Base-by-base conservation (phyloP, 441 rosid species). In the Erodium trifolium region DNA sequence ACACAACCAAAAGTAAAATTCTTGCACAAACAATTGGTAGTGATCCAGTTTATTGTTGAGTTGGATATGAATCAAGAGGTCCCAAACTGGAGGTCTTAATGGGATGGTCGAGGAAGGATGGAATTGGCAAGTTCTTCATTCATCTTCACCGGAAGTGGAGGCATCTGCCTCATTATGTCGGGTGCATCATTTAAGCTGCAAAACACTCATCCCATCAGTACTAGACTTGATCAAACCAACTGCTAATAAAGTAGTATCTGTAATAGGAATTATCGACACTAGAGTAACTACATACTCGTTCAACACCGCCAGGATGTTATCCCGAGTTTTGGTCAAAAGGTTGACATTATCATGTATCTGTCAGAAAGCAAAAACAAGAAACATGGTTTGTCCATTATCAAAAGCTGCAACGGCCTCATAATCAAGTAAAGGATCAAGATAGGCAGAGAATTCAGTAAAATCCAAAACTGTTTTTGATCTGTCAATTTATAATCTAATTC, bases 161-260 rank as follows among this genome's bases (percentile, higher is more conserved):
- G 95, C 96, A 92, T 90, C 78, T 89, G 94, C 79, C 84, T 86
- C 97, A 92, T 92, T 59, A 86, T 82, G 70, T 90, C 98, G 5
- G 98, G 96, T 78, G 78, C 74, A 77, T 92, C 94, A 67, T 82
- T 86, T 81, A 92, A 77, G 81, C 97, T 91, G 87, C 77, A 57
- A 53, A 49, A 12, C 57, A 2, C 57, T 0, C 27, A 23, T 49
- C 57, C 57, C 57, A 49, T 49, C 57, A 49, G 17, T 49, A 12
- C 57, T 49, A 13, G 13, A 9, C 63, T 6, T 57, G 3, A 18
- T 34, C 37, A 34, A 34, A 34, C 5, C 5, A 34, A 34, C 5
- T 5, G 5, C 37, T 3, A 34, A 34, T 4, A 34, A 34, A 34
- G 37, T 34, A 1, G 1, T 34, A 34, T 34, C 37, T 34, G 37